Base-by-base conservation (phyloP, 75 land plant genomes). In the Chamaecyparis obtusa region DNA sequence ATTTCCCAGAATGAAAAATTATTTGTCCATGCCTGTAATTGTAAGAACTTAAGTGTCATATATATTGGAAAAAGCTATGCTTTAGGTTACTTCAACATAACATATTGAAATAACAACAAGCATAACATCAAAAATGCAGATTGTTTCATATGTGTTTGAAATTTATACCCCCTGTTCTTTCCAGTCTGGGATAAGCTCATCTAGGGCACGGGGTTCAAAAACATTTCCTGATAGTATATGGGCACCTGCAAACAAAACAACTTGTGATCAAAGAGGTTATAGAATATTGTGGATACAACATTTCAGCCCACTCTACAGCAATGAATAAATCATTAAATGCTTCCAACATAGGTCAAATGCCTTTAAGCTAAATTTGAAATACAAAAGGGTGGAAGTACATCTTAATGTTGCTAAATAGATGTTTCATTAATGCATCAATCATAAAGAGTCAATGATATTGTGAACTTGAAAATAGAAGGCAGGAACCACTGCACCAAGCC, bases 181-280 rank as follows among this genome's bases (percentile, higher is more conserved):
- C 99, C 99, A 97, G 46, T 93, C 80, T 75, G 99, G 99, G 71
- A 97, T 79, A 77, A 97, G 97, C 86, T 97, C 99, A 91, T 94
- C 89, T 89, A 97, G 85, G 69, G 96, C 95, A 43, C 99, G 94
- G 44, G 99, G 92, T 79, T 97, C 99, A 91, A 96, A 94, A 67
- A 97, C 99, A 93, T 97, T 97, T 33, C 99, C 99, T 33, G 99
- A 97, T 39, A 97, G 56, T 39, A 96, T 94, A 89, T 97, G 99
- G 77, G 97, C 94, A 86, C 99, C 99, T 96, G 88, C 78, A 33
- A 57, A 67, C 37, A 85, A n/a, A 44, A 30, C 36, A 74, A 36
- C 27, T 5, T 37, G 41, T 32, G 5, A 86, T 75, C n/a, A 64
- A 64, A 64, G 9, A 27, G 69, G 30, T 24, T 24, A 64, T 27